Evolutionary conservation across 2,329 filamentous ascomycete genomes (phyloP).

Genomic region (Pyrenophora teres): DNA sequence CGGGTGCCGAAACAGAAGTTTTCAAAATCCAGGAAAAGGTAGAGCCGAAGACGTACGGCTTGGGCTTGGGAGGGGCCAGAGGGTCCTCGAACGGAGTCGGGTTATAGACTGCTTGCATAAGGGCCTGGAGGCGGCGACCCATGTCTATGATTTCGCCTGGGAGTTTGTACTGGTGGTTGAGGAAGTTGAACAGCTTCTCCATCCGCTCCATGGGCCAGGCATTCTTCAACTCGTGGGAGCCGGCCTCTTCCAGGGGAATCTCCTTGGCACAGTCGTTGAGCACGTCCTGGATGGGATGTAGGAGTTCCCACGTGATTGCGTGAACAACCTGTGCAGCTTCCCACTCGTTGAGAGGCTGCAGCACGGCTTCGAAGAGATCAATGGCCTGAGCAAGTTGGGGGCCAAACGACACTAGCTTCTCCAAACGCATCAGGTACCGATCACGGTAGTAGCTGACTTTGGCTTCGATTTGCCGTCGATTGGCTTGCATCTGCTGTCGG

Average conservation of each 20-base stretch:
- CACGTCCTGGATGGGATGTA: slow-evolving; percentile 3
- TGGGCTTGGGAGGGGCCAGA: neutral
- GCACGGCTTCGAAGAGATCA: neutral
- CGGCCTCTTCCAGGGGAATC: slow-evolving; percentile 9
- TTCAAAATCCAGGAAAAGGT: too few relatives aligned
- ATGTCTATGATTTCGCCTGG: neutral
- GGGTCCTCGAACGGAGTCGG: slow-evolving; percentile 9
- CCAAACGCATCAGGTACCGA: slow-evolving; percentile 3
- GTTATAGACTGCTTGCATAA: neutral
- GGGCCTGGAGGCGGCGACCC: slow-evolving; percentile 1
- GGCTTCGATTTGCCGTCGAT: neutral
- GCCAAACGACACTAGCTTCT: slow-evolving; percentile 3
- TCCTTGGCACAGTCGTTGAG: slow-evolving; percentile 3
- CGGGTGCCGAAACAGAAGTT: neutral
- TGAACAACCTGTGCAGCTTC: neutral
- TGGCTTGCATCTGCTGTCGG: neutral
- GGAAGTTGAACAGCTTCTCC: neutral
- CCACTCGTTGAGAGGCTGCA: neutral
- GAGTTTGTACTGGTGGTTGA: neutral
- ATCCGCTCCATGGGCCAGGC: slow-evolving; percentile 6
- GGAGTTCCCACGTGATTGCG: neutral
- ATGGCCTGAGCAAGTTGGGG: neutral
- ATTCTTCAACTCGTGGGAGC: slow-evolving; percentile 2
- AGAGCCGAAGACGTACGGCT: neutral
- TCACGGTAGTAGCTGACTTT: neutral